These are phyloP conservation scores for Dentipellis sp. DNA, from an alignment of 768 basidiomycete genomes.

Conservation along the genomic window DNA sequence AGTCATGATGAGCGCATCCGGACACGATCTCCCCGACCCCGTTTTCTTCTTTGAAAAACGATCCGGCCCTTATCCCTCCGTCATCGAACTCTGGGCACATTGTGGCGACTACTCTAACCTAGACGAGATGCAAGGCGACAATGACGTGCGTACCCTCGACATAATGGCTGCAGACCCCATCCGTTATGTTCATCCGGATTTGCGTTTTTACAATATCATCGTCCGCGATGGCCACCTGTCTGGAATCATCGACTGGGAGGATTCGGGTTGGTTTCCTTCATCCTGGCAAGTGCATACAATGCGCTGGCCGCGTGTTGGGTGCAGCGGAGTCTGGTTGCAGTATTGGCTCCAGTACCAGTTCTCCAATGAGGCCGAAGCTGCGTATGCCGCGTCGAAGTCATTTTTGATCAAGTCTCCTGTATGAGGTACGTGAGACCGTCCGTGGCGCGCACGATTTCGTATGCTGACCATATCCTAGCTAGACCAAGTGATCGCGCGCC, in stretches of 20 bases:
- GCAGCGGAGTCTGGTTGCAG: neutral
- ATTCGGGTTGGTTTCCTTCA: conserved; percentile 23
- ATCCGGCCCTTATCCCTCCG: neutral
- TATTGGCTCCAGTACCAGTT: neutral
- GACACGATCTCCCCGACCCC: neutral
- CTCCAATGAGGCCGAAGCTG: neutral
- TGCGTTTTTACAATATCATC: neutral
- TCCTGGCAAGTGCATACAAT: conserved; percentile 8
- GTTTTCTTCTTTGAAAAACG: neutral
- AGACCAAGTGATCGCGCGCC: too few relatives aligned
- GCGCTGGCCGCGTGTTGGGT: conserved; percentile 19
- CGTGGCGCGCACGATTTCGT: neutral
- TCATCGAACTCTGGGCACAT: neutral
- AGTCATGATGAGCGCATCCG: neutral
- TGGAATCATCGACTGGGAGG: conserved; percentile 5
- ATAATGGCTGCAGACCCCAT: neutral
- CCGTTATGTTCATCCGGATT: neutral
- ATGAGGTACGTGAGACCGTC: neutral
- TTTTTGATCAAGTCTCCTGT: neutral
- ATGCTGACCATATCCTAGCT: too few relatives aligned
- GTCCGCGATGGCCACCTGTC: neutral
- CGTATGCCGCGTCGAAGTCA: neutral
- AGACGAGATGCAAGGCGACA: neutral
- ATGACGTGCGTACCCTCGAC: neutral
- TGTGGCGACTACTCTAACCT: neutral